phyloP scores from a whole-genome alignment of 1,139 yeast species.

The Kurtzmaniella quercitrusa region DNA sequence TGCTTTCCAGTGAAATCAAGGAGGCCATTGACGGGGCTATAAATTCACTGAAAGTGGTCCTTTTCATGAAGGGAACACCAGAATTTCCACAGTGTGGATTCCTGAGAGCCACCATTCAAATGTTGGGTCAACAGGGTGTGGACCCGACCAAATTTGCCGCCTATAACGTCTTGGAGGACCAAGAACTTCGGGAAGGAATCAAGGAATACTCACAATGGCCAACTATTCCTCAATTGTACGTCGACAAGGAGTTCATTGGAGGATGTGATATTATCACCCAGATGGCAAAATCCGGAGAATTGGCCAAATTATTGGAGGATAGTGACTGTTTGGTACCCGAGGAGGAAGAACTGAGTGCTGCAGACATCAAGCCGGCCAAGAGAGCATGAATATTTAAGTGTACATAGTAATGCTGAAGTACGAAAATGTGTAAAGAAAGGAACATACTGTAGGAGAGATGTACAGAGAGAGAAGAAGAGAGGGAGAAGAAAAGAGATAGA shows the following conservation, averaged over 20 bases:
- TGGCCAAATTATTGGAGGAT: conserved; percentile 75
- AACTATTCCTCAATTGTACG: conserved; percentile 74
- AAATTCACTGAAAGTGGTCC: conserved; percentile 84
- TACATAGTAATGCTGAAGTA: not conserved
- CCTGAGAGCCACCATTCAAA: conserved; percentile 89
- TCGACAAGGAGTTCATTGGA: conserved; percentile 82
- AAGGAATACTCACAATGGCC: conserved; percentile 97
- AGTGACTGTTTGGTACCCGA: conserved; percentile 79
- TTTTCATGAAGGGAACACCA: conserved; percentile 96
- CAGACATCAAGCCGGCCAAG: conserved; percentile 37
- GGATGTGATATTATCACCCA: conserved; percentile 94
- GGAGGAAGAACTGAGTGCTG: conserved; percentile 42
- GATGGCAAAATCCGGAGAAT: conserved; percentile 91
- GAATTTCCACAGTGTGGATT: conserved; percentile 98
- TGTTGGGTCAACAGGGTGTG: conserved; percentile 94
- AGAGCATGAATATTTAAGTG: conserved; percentile 18
- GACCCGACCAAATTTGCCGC: conserved; percentile 97
- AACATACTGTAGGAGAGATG: too few species aligned
- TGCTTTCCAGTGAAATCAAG: conserved; percentile 72
- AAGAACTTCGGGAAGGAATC: conserved; percentile 86
- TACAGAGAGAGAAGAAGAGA: too few species aligned
- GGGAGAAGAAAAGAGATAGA: too few species aligned
- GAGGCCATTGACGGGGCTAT: conserved; percentile 84
- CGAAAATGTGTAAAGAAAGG: too few species aligned
- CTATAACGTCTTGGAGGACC: conserved; percentile 91